Percentiles rank a stretch among this genome's conserved stretches.
These are phyloP conservation scores for Kluyveromyces nonfermentans DNA, from an alignment of 805 yeast genomes.

Conservation along the genomic window DNA sequence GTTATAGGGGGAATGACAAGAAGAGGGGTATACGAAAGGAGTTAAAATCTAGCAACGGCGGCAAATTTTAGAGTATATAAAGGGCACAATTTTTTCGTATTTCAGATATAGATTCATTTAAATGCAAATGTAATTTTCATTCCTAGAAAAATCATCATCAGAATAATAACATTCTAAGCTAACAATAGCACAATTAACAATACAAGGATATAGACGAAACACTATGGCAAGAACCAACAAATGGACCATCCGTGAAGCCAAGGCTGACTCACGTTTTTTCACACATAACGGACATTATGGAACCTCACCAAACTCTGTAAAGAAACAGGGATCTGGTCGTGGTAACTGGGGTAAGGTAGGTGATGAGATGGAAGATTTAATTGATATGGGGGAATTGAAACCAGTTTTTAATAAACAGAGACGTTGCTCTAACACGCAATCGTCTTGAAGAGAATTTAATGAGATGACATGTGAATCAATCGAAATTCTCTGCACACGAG, in stretches of 20 bases:
- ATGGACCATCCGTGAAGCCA: slow-evolving; percentile 57
- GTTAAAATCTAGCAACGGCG: not conserved
- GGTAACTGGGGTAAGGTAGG: slow-evolving; percentile 83
- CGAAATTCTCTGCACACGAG: not conserved
- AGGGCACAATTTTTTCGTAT: not conserved
- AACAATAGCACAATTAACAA: not conserved
- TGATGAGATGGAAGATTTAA: slow-evolving; percentile 61
- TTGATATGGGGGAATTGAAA: slow-evolving; percentile 47
- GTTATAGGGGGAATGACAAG: not conserved
- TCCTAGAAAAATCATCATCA: not conserved
- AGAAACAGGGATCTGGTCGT: slow-evolving; percentile 79
- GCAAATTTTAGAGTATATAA: not conserved
- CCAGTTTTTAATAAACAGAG: slow-evolving; percentile 37
- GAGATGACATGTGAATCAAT: slow-evolving; percentile 18
- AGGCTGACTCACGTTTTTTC: slow-evolving; percentile 59
- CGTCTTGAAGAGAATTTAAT: slow-evolving; percentile 34
- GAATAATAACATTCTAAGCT: not conserved
- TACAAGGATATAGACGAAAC: not conserved
- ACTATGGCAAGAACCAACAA: slow-evolving; percentile 71
- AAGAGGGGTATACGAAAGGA: not conserved
- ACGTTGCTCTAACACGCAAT: slow-evolving; percentile 42
- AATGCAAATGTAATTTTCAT: too few relatives aligned
- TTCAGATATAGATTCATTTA: too few relatives aligned
- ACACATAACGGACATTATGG: slow-evolving; percentile 65
- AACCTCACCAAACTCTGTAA: slow-evolving; percentile 64